Evolutionary conservation across 1,284 basidiomycete species (phyloP), one percentile per base, ranked within the genome.

Genomic region (Volvariella volvacea): DNA sequence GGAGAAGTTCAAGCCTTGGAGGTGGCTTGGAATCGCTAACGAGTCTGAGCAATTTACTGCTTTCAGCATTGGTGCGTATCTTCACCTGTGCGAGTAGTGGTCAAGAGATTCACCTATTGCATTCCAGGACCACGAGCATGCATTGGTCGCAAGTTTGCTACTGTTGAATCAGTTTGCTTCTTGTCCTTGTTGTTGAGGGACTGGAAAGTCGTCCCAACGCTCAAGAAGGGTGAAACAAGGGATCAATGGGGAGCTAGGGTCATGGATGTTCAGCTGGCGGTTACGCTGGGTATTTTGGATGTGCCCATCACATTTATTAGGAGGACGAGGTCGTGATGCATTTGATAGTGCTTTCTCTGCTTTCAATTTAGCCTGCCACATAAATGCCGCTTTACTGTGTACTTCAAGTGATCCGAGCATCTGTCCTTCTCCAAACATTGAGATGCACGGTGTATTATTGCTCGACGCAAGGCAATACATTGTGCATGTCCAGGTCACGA

Each of bases 71-170:
- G 59, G 62, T 64, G 3, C 8, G 19, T 16, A n/a, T 9, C 9
- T 22, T 31, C 19, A 40, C 21, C 25, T 39, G 15, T 41, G 3
- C 46, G 9, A 14, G 20, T 42, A 22, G 4, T 22, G 17, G 7
- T 28, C 21, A 28, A 28, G 6, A 28, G 25, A 6, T 36, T 36
- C 7, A 32, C 22, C 17, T 4, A 28, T 12, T 7, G 8, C 30
- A 3, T 33, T 22, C 17, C 32, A 64, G 73, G 68, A 19, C 64
- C 68, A 12, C 66, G 74, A 1, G 61, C 66, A 1, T 76, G 75
- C 46, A 54, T 75, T 19, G 76, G 76, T 14, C 59, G 70, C 9
- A 70, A 66, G 46, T 77, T 77, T 42, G 68, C 74, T 3, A 61
- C 60, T 3, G 62, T 60, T 0, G 74, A 77, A 51, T 63, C 62